Conservation (phyloP, 495 filamentous ascomycete species). For the Neurospora sp. region DNA sequence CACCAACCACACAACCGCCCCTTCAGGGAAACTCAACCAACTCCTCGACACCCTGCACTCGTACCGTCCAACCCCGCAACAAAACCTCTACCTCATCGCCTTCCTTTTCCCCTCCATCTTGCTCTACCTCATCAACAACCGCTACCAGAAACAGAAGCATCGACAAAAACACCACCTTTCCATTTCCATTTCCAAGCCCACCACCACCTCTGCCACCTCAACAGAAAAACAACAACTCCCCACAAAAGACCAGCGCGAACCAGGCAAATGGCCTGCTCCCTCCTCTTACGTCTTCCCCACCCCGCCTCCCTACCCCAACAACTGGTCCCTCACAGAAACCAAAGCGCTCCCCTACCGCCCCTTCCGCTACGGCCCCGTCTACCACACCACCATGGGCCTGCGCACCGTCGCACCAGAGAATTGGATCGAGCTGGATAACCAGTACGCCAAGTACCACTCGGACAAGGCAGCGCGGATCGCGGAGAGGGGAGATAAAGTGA, state of each 20-base stretch:
- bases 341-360: constrained; percentile 79
- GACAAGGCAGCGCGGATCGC: constrained; percentile 61
- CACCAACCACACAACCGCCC: neutral
- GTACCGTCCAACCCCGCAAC: neutral
- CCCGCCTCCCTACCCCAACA: constrained; percentile 52
- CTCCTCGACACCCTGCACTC: neutral
- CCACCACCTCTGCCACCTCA: neutral
- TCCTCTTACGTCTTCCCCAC: constrained; percentile 57
- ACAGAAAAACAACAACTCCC: neutral
- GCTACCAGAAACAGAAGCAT: neutral
- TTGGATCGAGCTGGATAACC: constrained; percentile 86
- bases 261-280: constrained; percentile 53
- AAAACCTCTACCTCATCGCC: neutral
- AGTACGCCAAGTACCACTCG: constrained; percentile 66
- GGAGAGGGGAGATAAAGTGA: constrained; percentile 62
- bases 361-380: constrained; percentile 66
- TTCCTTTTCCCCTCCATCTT: neutral
- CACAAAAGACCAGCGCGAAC: neutral
- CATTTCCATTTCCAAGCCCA: neutral
- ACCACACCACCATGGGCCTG: constrained; percentile 75
- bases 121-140: neutral
- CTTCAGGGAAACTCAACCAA: neutral
- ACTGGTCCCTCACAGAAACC: constrained; percentile 61
- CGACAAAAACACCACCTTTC: neutral
- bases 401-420: constrained; percentile 67